Evolutionary conservation across 805 yeast species (phyloP), one percentile per base, ranked within the genome.

Genomic region (Candida schatavii): DNA sequence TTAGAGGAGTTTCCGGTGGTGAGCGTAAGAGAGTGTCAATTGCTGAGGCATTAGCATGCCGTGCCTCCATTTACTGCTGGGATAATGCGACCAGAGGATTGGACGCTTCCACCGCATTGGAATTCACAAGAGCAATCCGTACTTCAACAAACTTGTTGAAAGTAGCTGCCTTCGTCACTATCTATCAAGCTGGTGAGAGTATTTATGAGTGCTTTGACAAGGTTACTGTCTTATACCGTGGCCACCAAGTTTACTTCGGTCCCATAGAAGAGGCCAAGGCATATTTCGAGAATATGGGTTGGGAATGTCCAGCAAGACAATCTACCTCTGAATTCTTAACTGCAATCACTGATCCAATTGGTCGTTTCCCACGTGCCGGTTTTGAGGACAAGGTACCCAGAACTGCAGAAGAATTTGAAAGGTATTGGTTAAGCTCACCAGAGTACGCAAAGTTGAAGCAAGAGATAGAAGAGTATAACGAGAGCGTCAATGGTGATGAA

Each of bases 1-100:
- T 82, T 17, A 71, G 85, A 61, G 88, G 88, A 62, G 78, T 81
- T 39, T 81, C 87, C 32, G 88, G 88, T 55, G 88, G 88, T 64
- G 85, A 81, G 63, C 68, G 87, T 52, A 81, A 82, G 64, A 77
- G 88, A 66, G 86, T 81, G 29, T 80, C 86, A 4, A 75, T 81
- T 50, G 85, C 83, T 5, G 88, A 81, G 61, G 84, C 80, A 2
- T 72, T 77, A 56, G 74, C 77, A 28, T 70, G 77, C 55, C 68
- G 78, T 42, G 55, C 64, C 41, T 43, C 54, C 9, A 40, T 61
- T 18, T 58, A 61, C 49, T 59, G 61, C 43, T 61, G 64, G 64
- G 66, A 61, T 44, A 61, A 61, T 42, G 64, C 66, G 23, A 61
- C 66, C 6, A 51, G 66, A 45, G 66, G 66, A 15, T 54, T 61